Evolutionary conservation across 192 early-diverging fungal genomes (phyloP).

Genomic region (Linnemannia elongata): DNA sequence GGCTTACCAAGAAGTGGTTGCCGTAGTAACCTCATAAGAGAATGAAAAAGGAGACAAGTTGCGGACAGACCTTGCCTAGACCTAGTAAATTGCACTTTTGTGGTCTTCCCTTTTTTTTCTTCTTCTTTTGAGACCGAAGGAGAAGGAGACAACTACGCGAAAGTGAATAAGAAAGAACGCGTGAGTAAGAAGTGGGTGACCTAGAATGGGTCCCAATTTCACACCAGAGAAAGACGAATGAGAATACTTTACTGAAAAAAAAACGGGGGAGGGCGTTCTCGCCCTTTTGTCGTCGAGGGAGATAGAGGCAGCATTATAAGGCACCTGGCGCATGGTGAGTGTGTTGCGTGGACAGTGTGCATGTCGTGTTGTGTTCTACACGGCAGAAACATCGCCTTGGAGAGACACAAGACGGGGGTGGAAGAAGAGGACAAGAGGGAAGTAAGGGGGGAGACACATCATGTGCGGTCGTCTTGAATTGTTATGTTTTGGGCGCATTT

Average conservation of each 20-base stretch:
- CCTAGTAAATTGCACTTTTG: not conserved
- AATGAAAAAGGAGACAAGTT: not conserved
- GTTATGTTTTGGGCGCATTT: constrained; percentile 15
- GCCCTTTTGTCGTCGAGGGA: too few species aligned
- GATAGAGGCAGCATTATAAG: too few species aligned
- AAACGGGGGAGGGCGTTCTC: not conserved
- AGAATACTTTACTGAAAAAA: not conserved
- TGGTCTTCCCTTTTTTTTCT: not conserved
- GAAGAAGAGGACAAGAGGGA: not conserved
- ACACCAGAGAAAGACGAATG: not conserved
- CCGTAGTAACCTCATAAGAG: not conserved
- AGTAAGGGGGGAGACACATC: not conserved
- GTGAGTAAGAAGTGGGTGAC: not conserved
- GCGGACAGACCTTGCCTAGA: not conserved
- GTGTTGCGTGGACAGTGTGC: not conserved
- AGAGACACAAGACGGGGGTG: not conserved
- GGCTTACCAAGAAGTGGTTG: not conserved
- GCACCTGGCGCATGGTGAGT: too few species aligned
- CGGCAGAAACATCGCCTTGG: not conserved
- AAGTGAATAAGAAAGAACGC: not conserved
- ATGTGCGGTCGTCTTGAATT: constrained; percentile 19
- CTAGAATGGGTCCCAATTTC: too few species aligned
- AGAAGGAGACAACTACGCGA: not conserved
- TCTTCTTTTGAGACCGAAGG: not conserved
- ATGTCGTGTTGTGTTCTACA: not conserved